Base-by-base conservation (phyloP, 306 rosid species). In the Ziziphus jujuba region DNA sequence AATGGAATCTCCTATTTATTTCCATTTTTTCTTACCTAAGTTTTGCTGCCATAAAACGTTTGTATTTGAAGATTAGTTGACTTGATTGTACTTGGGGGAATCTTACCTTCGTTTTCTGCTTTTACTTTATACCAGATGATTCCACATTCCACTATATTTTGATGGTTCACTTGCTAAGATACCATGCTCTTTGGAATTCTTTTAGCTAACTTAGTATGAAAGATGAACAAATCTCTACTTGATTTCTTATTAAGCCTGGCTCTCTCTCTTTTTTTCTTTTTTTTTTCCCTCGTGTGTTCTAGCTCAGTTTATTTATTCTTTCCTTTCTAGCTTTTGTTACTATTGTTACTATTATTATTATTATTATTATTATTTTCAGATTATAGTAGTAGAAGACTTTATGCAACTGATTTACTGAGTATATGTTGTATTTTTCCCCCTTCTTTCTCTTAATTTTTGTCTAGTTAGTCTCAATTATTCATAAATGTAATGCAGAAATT, bases 401-500 rank as follows among this genome's bases (percentile, higher is more conserved):
- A 40, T 40, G 45, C 45, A 40, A 40, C 45, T 10, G 45, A 40
- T 43, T 31, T 31, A 20, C 50, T 55, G 36, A 14, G 14, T 58
- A 65, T 47, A 14, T 17, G n/a, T n/a, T n/a, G n/a, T 59, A 64
- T 22, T n/a, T 59, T 16, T 53, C 40, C 33, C 35, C 66, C 61
- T 12, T 19, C 24, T 63, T 34, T 21, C 66, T 79, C 69, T 52
- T 67, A 50, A 56, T 21, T 50, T 44, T 65, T 64, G 28, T 60
- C 54, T 56, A 35, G 35, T 75, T 54, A 67, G 60, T 77, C 76
- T 76, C 56, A 75, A 61, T 64, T 70, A 53, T 74, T 35, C 67
- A 47, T 61, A n/a, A n/a, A 15, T 65, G 40, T 75, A 21, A 58
- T 67, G 81, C 91, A 93, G 98, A 83, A 82, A 80, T 58, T 85